phyloP scores from a whole-genome alignment of 208 protist genomes.

The Leishmania tarentolae region DNA sequence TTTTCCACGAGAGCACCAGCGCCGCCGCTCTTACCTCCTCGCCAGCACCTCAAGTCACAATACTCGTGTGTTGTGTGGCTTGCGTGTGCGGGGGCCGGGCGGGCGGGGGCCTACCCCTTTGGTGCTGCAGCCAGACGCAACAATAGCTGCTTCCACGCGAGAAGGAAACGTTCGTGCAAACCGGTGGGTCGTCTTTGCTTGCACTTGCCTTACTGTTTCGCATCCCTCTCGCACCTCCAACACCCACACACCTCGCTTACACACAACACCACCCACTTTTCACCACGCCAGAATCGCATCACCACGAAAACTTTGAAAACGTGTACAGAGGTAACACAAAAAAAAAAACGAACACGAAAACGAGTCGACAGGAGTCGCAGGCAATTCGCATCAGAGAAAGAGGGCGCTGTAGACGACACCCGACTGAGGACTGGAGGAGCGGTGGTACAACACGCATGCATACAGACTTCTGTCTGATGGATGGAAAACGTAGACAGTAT shows the following conservation, averaged over 20 bases:
- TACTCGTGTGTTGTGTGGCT: background rate
- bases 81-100: background rate
- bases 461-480: conserved; percentile 3
- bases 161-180: background rate
- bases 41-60: background rate
- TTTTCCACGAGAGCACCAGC: background rate
- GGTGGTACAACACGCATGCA: background rate
- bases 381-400: background rate
- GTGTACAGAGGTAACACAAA: background rate
- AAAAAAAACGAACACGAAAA: background rate
- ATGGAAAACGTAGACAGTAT: conserved; percentile 31
- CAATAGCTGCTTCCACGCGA: background rate
- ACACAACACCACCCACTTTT: background rate
- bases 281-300: background rate
- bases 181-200: background rate
- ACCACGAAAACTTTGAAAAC: background rate
- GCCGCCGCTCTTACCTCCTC: background rate
- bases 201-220: background rate
- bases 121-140: background rate
- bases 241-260: background rate
- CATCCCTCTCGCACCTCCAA: background rate
- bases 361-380: background rate
- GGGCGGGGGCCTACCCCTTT: background rate
- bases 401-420: background rate
- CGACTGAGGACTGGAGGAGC: background rate